Base-by-base conservation (phyloP, 2,329 filamentous ascomycete species). In the Fusarium graminum region DNA sequence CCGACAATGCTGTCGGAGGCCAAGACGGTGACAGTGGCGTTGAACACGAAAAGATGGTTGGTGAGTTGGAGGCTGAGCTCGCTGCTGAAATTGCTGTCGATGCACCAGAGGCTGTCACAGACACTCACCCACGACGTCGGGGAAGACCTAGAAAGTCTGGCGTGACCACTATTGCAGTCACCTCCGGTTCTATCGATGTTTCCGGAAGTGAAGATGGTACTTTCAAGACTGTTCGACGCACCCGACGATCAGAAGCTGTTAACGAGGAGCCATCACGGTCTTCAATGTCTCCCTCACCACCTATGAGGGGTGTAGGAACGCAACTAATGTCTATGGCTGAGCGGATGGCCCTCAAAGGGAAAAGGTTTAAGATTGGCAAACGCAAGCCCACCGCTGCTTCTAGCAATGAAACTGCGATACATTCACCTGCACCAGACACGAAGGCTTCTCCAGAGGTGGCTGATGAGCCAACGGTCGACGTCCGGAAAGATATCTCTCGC, bases 311-410 rank as follows among this genome's bases (percentile, higher is more conserved):
- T 13, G 54, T 72, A 16, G 62, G 59, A 34, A 62, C 71, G 70
- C 74, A 77, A 12, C 80, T 83, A 45, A 78, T 88, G 77, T 87
- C 86, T 7, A 82, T 88, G 82, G 80, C 81, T 36, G 85, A 88
- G 67, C 80, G 84, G n/a, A 83, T 86, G 80, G 83, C 81, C 32
- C 76, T 85, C 3, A 80, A 77, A 50, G 85, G 85, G 12, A 86
- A 81, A 72, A 82, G 80, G 51, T 81, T 88, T 65, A 85, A 81
- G 74, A 86, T 87, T 42, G 76, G 78, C 22, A 75, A 75, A 54
- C 76, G 77, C 14, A 80, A 74, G 58, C 52, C 66, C 8, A 62
- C 40, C 14, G 45, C 30, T 13, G 36, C 30, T 9, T 46, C 57
- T n/a, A 42, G 50, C 9, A 53, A 41, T 38, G 53, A 53, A 36